A percentile compares a stretch with the other conserved stretches of the same genome.
phyloP scores from a whole-genome alignment of 1,139 yeast species.

The Wickerhamomyces sp. region DNA sequence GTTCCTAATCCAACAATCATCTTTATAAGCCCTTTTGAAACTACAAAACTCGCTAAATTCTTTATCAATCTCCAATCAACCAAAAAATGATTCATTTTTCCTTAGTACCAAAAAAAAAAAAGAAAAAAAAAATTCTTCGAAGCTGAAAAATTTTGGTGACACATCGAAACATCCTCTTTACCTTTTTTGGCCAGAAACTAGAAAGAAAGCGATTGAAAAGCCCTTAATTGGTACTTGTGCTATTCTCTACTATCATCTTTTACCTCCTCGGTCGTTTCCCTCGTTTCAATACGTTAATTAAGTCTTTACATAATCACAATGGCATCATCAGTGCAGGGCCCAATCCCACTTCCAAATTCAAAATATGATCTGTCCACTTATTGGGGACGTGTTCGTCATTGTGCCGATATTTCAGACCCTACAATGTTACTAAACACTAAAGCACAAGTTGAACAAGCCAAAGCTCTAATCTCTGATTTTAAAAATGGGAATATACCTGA shows the following conservation, averaged over 20 bases:
- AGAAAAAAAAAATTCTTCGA: background rate
- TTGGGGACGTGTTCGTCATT: slow-evolving; percentile 91
- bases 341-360: slow-evolving; percentile 72
- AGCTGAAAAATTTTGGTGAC: background rate
- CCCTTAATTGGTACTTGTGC: background rate
- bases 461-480: slow-evolving; percentile 61
- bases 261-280: background rate
- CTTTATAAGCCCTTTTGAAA: background rate
- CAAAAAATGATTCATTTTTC: background rate
- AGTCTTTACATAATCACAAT: slow-evolving; percentile 29
- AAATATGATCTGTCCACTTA: slow-evolving; percentile 74
- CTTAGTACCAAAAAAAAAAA: background rate
- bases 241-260: background rate
- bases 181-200: background rate
- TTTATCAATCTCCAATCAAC: background rate
- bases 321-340: slow-evolving; percentile 89
- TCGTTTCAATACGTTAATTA: background rate
- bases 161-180: background rate
- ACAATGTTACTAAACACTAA: slow-evolving; percentile 75
- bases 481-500: slow-evolving; percentile 54
- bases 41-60: background rate
- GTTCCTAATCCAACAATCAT: slow-evolving; percentile 51
- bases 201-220: background rate
- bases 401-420: slow-evolving; percentile 91
- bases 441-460: slow-evolving; percentile 60